These are phyloP conservation scores for Sporothrix globosa DNA, from an alignment of 2,329 filamentous ascomycete species.

Conservation along the genomic window DNA sequence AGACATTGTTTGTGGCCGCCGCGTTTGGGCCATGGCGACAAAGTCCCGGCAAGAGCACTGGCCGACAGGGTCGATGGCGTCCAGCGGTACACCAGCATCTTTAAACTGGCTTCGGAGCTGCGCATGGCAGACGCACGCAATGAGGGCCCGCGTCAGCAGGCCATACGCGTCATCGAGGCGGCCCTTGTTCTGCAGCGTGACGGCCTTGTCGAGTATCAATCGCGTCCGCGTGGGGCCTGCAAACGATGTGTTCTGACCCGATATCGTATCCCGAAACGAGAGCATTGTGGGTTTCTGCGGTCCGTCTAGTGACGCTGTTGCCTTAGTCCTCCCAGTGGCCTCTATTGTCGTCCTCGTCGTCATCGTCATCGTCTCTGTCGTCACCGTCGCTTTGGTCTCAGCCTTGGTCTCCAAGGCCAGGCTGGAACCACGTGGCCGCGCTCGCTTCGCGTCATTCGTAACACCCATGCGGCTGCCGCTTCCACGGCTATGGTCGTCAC, in stretches of 20 bases:
- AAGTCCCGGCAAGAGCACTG: conserved; percentile 36
- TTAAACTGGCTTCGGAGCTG: conserved; percentile 23
- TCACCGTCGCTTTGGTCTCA: background rate
- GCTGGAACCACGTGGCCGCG: conserved; percentile 7
- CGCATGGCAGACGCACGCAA: conserved; percentile 30
- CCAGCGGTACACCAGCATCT: conserved; percentile 27
- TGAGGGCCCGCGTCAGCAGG: conserved; percentile 26
- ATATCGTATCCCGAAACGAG: conserved; percentile 18
- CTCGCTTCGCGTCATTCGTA: background rate
- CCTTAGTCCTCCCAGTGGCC: background rate
- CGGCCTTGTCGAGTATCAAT: conserved; percentile 4
- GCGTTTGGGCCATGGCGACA: conserved; percentile 33
- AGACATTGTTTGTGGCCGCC: background rate
- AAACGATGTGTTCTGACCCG: background rate
- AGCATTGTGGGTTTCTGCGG: background rate
- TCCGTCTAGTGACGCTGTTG: background rate
- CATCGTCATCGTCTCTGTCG: background rate
- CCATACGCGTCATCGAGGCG: background rate
- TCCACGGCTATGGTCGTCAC: background rate
- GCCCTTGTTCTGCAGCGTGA: background rate
- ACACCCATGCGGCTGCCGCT: background rate
- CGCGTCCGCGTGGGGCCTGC: background rate
- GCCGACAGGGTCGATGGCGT: conserved; percentile 30
- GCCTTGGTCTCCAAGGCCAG: background rate
- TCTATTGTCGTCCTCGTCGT: background rate